These are phyloP conservation scores for Phytophthora rubi DNA, from an alignment of 352 stramenopile species.

Conservation along the genomic window DNA sequence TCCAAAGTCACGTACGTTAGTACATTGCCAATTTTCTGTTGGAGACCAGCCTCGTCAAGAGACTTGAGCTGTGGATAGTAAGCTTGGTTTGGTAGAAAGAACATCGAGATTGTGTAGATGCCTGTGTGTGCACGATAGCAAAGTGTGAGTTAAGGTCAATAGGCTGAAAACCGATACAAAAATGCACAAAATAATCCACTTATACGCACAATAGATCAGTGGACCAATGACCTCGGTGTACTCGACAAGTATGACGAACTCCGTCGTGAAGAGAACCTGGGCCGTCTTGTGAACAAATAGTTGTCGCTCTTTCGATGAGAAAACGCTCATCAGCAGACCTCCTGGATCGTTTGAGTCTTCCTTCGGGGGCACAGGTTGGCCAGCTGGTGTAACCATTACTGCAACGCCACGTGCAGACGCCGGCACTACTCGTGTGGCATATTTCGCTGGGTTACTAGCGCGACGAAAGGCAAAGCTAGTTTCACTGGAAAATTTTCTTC, in stretches of 20 bases:
- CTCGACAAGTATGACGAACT: too few relatives aligned
- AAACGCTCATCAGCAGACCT: not conserved
- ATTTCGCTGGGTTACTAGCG: too few relatives aligned
- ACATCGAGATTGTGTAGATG: not conserved
- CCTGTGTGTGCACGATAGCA: not conserved
- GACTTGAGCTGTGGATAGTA: not conserved
- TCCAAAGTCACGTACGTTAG: slow-evolving; percentile 23
- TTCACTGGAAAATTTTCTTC: too few relatives aligned
- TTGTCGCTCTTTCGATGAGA: not conserved
- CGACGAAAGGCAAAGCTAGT: too few relatives aligned
- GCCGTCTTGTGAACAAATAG: slow-evolving; percentile 7
- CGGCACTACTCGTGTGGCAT: too few relatives aligned
- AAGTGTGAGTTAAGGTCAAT: too few relatives aligned
- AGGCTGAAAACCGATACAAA: too few relatives aligned
- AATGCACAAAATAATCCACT: not conserved
- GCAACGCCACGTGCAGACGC: too few relatives aligned
- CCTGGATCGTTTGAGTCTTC: too few relatives aligned
- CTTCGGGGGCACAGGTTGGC: too few relatives aligned
- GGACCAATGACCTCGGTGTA: not conserved
- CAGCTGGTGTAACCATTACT: too few relatives aligned
- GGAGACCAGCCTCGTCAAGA: not conserved
- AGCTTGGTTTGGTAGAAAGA: not conserved
- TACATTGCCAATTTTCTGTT: slow-evolving; percentile 21
- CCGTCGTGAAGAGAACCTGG: too few relatives aligned
- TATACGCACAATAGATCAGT: not conserved